Evolutionary conservation across 1,139 yeast species (phyloP).

Genomic region (Scheffersomyces cryptocercus): DNA sequence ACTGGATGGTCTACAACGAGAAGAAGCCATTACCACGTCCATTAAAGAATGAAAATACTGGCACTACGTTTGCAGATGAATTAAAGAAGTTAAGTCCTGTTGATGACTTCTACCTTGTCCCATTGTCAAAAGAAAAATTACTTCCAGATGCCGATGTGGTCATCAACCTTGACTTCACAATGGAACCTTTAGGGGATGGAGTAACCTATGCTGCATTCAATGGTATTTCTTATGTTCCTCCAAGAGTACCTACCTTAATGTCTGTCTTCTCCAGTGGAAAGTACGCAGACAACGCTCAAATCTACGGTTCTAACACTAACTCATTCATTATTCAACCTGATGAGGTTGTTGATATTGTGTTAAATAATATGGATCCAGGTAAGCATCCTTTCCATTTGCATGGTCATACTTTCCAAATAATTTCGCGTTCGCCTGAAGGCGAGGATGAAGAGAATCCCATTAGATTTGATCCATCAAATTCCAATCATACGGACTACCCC

Average conservation of each 20-base stretch:
- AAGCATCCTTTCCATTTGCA: conserved; percentile 93
- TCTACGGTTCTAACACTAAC: conserved; percentile 71
- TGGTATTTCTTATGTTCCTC: conserved; percentile 59
- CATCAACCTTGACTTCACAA: conserved; percentile 57
- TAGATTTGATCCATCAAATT: conserved; percentile 49
- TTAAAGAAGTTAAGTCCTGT: conserved; percentile 22
- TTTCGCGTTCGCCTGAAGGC: conserved; percentile 57
- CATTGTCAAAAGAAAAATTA: conserved; percentile 42
- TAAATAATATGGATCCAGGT: conserved; percentile 80
- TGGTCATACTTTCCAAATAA: conserved; percentile 79
- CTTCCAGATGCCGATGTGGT: conserved; percentile 61
- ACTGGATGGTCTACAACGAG: conserved; percentile 52
- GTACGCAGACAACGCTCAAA: conserved; percentile 43
- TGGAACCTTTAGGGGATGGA: conserved; percentile 74
- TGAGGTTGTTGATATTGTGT: conserved; percentile 68
- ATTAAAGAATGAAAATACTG: conserved; percentile 9
- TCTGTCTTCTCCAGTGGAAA: conserved; percentile 55
- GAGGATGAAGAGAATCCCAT: conserved; percentile 55
- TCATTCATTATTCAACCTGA: conserved; percentile 59
- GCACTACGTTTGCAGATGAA: conserved; percentile 20
- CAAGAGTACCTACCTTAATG: conserved; percentile 66
- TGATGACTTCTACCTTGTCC: conserved; percentile 60
- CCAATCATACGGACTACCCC: conserved; percentile 57
- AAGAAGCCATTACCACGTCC: conserved; percentile 20
- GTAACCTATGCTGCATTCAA: conserved; percentile 76